Base-by-base conservation (phyloP, 495 filamentous ascomycete genomes). In the Xylaria bambusicola region DNA sequence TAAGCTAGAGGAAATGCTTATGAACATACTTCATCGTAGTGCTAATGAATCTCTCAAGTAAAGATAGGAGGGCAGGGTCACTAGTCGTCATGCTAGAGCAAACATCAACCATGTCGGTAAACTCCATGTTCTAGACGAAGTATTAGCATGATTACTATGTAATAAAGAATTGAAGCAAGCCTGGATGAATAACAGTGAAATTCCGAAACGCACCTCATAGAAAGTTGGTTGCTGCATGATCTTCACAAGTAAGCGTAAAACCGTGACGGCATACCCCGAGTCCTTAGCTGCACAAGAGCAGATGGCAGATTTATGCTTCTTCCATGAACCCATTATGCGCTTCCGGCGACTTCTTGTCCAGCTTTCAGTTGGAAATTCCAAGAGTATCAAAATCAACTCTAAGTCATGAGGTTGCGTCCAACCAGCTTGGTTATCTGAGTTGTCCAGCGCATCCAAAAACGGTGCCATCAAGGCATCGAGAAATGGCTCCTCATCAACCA, bases 201-300 rank as follows among this genome's bases (percentile, higher is more conserved):
- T n/a, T 3, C n/a, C 9, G 33, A 20, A 18, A 55, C 66, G 61
- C 70, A 79, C 80, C 46, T 78, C 73, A 54, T 82, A 81, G 57
- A 79, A 77, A 2, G 76, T 80, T 8, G 80, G 77, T 46, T 67
- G 69, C 6, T 68, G 61, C 75, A 80, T 79, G 13, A 81, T 60
- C 65, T 74, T 80, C n/a, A 72, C 56, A 62, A 80, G 73, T 55
- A 84, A 56, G 29, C 71, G 71, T n/a, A 83, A 63, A 23, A 78
- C 65, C 12, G 64, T 47, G 23, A 60, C 36, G 10, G 63, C 53
- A 47, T 61, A 71, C 54, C 52, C 58, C 20, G 56, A 38, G 51
- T 66, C 45, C 13, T 63, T 55, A 3, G 61, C 59, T 46, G 63
- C 57, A 23, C 31, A 35, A 36, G 46, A 53, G 41, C 38, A 42